phyloP scores from a whole-genome alignment of 2,329 filamentous ascomycete species.

The Emericellopsis cladophorae region DNA sequence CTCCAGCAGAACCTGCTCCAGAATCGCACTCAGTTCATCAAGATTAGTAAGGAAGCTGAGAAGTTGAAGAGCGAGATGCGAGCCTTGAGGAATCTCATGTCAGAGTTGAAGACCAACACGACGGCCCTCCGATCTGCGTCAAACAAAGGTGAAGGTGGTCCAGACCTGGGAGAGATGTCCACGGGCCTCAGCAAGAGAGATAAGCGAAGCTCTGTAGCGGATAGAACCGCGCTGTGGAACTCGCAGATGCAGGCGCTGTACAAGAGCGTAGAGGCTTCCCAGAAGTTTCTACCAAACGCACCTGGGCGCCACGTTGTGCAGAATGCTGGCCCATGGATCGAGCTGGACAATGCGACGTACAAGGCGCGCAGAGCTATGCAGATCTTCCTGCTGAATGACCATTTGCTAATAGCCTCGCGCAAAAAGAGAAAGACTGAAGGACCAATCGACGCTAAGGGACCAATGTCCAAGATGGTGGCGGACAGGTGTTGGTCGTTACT shows the following conservation, averaged over 20 bases:
- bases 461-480: constrained; percentile 68
- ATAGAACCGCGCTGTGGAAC: constrained; percentile 55
- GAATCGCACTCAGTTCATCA: constrained; percentile 96
- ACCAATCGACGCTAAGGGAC: constrained; percentile 31
- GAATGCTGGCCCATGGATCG: constrained; percentile 88
- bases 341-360: constrained; percentile 95
- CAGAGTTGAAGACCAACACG: constrained; percentile 74
- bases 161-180: constrained; percentile 36
- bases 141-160: constrained; percentile 32
- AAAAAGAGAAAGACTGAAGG: constrained; percentile 85
- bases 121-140: constrained; percentile 51
- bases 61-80: constrained; percentile 96
- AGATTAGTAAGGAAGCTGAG: constrained; percentile 97
- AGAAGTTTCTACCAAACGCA: constrained; percentile 87
- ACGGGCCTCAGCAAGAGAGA: constrained; percentile 53
- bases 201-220: constrained; percentile 79
- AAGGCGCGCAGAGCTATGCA: constrained; percentile 83
- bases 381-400: constrained; percentile 87
- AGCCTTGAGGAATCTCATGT: constrained; percentile 78
- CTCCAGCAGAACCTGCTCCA: constrained; percentile 93
- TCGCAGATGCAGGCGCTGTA: constrained; percentile 66
- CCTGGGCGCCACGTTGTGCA: constrained; percentile 88
- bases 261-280: constrained; percentile 94
- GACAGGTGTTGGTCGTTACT: constrained; percentile 90
- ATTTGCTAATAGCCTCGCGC: constrained; percentile 77